Percentiles rank a stretch among this genome's conserved stretches.
phyloP scores from a whole-genome alignment of 2,329 filamentous ascomycete genomes.

The Alternaria arborescens region DNA sequence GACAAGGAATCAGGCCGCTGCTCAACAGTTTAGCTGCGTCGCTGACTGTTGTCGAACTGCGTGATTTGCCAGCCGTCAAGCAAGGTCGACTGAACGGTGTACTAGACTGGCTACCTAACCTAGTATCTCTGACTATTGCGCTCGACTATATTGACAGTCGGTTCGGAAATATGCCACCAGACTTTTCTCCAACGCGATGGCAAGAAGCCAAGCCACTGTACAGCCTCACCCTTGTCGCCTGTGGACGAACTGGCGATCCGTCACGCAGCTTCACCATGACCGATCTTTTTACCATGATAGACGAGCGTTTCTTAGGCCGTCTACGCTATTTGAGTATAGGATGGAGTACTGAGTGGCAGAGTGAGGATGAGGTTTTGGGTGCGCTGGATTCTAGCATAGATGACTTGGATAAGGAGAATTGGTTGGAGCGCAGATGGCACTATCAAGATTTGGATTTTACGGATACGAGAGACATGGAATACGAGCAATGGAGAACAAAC shows the following conservation, averaged over 20 bases:
- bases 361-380: conserved; percentile 47
- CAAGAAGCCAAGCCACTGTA: conserved; percentile 45
- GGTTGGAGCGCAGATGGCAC: conserved; percentile 46
- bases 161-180: conserved; percentile 44
- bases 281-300: conserved; percentile 53
- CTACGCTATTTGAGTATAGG: conserved; percentile 51
- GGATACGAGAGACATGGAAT: conserved; percentile 21
- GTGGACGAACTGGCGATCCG: conserved; percentile 44
- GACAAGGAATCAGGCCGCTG: conserved; percentile 47
- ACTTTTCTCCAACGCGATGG: conserved; percentile 28
- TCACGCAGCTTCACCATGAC: conserved; percentile 52
- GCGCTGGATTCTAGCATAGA: conserved; percentile 52
- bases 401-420: conserved; percentile 52
- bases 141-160: conserved; percentile 58
- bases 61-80: conserved; percentile 52
- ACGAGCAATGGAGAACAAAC: conserved; percentile 33
- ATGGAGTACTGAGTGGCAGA: conserved; percentile 52
- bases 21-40: conserved; percentile 43
- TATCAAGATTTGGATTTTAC: conserved; percentile 29
- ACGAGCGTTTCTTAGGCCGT: conserved; percentile 52
- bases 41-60: conserved; percentile 51
- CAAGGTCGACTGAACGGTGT: conserved; percentile 53
- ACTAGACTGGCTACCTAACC: conserved; percentile 51
- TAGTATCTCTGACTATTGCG: conserved; percentile 54
- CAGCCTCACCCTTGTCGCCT: conserved; percentile 52